Evolutionary conservation across 2,329 filamentous ascomycete species (phyloP).

Genomic region (Simplicillium aogashimaense): DNA sequence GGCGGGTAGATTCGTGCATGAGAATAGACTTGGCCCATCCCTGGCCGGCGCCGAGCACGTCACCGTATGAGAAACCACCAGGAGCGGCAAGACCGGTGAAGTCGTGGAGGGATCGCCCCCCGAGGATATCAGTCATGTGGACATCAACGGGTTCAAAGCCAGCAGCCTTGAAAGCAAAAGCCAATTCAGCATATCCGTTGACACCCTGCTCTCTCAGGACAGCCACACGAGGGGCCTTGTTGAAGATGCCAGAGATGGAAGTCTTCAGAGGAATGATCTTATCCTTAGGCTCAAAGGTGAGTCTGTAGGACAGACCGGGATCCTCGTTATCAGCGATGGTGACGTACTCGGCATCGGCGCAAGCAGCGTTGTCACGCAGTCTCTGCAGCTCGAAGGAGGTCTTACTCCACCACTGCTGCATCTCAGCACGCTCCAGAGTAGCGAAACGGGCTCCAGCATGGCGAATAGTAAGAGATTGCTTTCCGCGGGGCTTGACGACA

Average conservation of each 20-base stretch:
- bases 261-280: slow-evolving; percentile 54
- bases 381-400: slow-evolving; percentile 90
- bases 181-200: slow-evolving; percentile 96
- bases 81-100: slow-evolving; percentile 91
- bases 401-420: slow-evolving; percentile 81
- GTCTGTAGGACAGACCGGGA: slow-evolving; percentile 74
- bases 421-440: slow-evolving; percentile 55
- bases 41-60: slow-evolving; percentile 78
- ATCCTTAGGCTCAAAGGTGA: slow-evolving; percentile 72
- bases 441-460: slow-evolving; percentile 61
- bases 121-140: slow-evolving; percentile 90
- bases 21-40: slow-evolving; percentile 95
- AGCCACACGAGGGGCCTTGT: slow-evolving; percentile 63
- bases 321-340: slow-evolving; percentile 66
- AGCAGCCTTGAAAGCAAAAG: slow-evolving; percentile 84
- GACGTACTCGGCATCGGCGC: slow-evolving; percentile 74
- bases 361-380: slow-evolving; percentile 77
- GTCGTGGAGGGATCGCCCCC: slow-evolving; percentile 66
- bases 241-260: slow-evolving; percentile 40
- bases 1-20: slow-evolving; percentile 65
- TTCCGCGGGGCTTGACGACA: slow-evolving; percentile 55
- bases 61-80: slow-evolving; percentile 92
- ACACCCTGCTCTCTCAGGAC: slow-evolving; percentile 93
- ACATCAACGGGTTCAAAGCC: slow-evolving; percentile 90
- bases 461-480: slow-evolving; percentile 69